Conservation (phyloP, 1,284 basidiomycete species). For the Ganoderma lingzhi region DNA sequence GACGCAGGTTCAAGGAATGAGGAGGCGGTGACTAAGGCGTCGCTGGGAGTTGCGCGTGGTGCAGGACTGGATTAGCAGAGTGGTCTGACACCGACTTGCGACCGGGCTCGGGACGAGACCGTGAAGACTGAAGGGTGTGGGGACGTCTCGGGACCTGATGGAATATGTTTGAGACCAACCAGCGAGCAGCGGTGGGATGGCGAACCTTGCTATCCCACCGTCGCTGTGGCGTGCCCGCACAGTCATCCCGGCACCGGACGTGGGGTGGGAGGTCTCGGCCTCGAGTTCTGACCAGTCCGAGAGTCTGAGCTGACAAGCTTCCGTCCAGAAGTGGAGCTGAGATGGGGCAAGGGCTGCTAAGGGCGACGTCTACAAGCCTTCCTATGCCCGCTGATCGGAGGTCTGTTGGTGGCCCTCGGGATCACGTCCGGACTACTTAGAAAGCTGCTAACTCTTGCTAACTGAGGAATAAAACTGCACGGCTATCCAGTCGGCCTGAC, state of each 20-base stretch:
- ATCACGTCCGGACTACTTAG: neutral
- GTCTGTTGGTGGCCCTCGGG: neutral
- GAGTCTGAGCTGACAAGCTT: constrained; percentile 3
- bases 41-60: constrained; percentile 25
- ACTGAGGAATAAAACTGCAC: constrained; percentile 1
- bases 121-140: constrained; percentile 10
- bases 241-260: neutral
- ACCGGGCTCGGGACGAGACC: neutral
- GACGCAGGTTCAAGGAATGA: neutral
- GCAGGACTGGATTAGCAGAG: constrained; percentile 13
- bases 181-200: neutral
- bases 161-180: constrained; percentile 14
- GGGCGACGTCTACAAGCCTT: neutral
- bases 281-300: neutral
- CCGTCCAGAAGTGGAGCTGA: neutral
- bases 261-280: neutral
- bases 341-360: too few species aligned
- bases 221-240: constrained; percentile 15
- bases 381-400: constrained; percentile 3
- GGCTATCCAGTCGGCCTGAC: neutral
- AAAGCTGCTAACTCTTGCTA: neutral
- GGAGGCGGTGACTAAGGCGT: constrained; percentile 25
- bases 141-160: constrained; percentile 26
- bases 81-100: constrained; percentile 22
- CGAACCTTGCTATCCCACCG: constrained; percentile 24